Conservation (phyloP, 768 basidiomycete species). For the Lentinus brumalis region DNA sequence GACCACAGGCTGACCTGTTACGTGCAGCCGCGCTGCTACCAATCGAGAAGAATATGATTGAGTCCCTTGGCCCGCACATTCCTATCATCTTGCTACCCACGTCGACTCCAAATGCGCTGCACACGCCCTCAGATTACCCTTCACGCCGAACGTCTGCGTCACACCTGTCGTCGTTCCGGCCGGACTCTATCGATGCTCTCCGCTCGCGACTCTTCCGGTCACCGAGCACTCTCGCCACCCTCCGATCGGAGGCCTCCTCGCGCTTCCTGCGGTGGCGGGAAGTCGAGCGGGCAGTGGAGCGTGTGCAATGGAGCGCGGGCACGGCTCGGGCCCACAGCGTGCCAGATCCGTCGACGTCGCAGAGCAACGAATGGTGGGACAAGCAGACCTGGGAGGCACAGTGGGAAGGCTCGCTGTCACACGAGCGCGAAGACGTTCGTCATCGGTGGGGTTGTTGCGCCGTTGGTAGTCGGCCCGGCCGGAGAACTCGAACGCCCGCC, state of each 20-base stretch:
- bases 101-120: conserved; percentile 1
- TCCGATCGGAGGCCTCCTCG: conserved; percentile 67
- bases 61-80: conserved; percentile 51
- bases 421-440: conserved; percentile 89
- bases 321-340: conserved; percentile 9
- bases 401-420: conserved; percentile 62
- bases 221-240: conserved; percentile 56
- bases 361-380: conserved; percentile 43
- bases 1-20: neutral
- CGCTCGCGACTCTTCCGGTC: conserved; percentile 64
- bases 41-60: conserved; percentile 49
- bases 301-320: conserved; percentile 34
- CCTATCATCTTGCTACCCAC: conserved; percentile 57
- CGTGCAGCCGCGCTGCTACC: conserved; percentile 29
- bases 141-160: conserved; percentile 14
- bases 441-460: conserved; percentile 45
- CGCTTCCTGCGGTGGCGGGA: conserved; percentile 75
- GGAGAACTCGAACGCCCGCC: neutral
- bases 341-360: neutral
- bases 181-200: conserved; percentile 51
- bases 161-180: conserved; percentile 52
- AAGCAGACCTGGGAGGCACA: conserved; percentile 69
- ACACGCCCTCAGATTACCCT: neutral
- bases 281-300: conserved; percentile 57
- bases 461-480: neutral